phyloP scores from a whole-genome alignment of 2,329 filamentous ascomycete genomes.

The Tolypocladium amazonense region DNA sequence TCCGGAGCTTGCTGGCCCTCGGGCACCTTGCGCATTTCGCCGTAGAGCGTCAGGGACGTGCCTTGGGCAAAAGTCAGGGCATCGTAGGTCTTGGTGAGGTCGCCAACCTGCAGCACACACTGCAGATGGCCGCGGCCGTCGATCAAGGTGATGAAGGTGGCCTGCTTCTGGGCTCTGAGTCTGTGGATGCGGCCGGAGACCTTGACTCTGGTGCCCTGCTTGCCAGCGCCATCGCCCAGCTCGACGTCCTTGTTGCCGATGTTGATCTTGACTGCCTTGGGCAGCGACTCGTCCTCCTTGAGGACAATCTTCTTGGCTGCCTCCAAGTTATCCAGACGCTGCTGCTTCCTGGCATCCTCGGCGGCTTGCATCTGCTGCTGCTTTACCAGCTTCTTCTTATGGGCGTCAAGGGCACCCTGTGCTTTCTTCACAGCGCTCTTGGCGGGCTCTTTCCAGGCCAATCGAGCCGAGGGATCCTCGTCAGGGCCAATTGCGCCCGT shows the following conservation, averaged over 20 bases:
- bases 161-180: slow-evolving; percentile 69
- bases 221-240: slow-evolving; percentile 31
- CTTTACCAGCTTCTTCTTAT: slow-evolving; percentile 60
- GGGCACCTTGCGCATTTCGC: slow-evolving; percentile 75
- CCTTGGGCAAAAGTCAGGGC: slow-evolving; percentile 76
- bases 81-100: slow-evolving; percentile 86
- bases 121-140: slow-evolving; percentile 53
- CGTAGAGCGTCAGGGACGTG: slow-evolving; percentile 75
- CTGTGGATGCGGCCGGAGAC: slow-evolving; percentile 77
- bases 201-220: slow-evolving; percentile 62
- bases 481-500: slow-evolving; percentile 49
- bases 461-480: slow-evolving; percentile 51
- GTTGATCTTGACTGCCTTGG: slow-evolving; percentile 63
- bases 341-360: slow-evolving; percentile 62
- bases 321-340: slow-evolving; percentile 54
- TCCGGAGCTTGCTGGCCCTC: slow-evolving; percentile 68
- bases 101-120: slow-evolving; percentile 44
- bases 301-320: slow-evolving; percentile 68
- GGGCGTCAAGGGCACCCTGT: slow-evolving; percentile 58
- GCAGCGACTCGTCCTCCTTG: slow-evolving; percentile 59
- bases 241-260: slow-evolving; percentile 39
- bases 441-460: slow-evolving; percentile 70
- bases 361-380: slow-evolving; percentile 51
- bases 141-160: slow-evolving; percentile 76
- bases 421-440: slow-evolving; percentile 85